Evolutionary conservation across 2,329 filamentous ascomycete species (phyloP).

Genomic region (Trichoderma sp.): DNA sequence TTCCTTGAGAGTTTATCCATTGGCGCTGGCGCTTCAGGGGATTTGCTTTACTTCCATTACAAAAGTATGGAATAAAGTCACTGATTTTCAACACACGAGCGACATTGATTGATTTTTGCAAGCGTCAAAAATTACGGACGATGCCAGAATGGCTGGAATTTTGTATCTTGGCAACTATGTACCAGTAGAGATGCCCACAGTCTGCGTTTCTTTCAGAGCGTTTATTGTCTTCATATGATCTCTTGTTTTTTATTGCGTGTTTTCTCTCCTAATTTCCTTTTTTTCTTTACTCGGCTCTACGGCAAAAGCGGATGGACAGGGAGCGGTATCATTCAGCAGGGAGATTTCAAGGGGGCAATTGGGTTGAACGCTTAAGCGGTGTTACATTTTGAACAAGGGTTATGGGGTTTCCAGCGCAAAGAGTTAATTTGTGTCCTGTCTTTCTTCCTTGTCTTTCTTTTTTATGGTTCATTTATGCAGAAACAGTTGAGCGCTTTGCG

Average conservation of each 20-base stretch:
- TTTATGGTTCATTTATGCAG: background rate
- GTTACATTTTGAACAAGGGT: background rate
- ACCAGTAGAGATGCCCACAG: background rate
- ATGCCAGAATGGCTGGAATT: background rate
- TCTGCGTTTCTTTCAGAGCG: background rate
- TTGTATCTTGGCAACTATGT: background rate
- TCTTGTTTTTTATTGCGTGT: background rate
- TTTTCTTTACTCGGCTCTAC: background rate
- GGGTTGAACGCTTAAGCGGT: background rate
- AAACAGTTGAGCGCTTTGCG: background rate
- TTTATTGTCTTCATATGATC: background rate
- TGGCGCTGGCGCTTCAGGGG: constrained; percentile 1
- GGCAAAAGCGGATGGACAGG: background rate
- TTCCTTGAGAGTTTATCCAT: background rate
- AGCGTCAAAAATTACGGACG: background rate
- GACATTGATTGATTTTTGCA: background rate
- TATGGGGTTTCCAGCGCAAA: background rate
- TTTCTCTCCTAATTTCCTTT: background rate
- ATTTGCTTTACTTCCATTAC: background rate
- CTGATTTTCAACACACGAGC: background rate
- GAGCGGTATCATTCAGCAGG: background rate
- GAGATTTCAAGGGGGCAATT: background rate
- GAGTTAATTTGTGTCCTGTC: background rate
- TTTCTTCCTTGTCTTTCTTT: background rate
- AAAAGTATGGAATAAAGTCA: background rate